These are phyloP conservation scores for Ramaria sp. DNA, from an alignment of 768 basidiomycete species.

Conservation along the genomic window DNA sequence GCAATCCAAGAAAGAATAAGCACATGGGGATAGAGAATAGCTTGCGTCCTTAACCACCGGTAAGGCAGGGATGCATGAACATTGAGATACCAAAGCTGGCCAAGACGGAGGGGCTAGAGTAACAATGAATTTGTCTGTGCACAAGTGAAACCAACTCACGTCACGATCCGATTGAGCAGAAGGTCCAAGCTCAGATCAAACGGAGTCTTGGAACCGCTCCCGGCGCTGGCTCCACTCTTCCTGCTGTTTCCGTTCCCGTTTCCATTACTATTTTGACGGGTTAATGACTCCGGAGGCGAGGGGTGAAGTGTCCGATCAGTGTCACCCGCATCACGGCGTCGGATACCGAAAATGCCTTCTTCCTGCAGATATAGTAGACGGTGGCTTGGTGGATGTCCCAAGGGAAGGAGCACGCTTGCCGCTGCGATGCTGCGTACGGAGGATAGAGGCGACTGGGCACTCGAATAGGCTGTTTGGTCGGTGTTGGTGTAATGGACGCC, in stretches of 20 bases:
- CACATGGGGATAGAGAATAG: slow-evolving; percentile 72
- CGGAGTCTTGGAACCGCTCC: slow-evolving; percentile 29
- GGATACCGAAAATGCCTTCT: slow-evolving; percentile 43
- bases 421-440: slow-evolving; percentile 72
- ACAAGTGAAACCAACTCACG: slow-evolving; percentile 22
- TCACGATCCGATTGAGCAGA: slow-evolving; percentile 31
- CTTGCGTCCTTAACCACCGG: slow-evolving; percentile 74
- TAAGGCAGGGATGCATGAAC: slow-evolving; percentile 77
- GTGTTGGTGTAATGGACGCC: not conserved
- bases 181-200: slow-evolving; percentile 39
- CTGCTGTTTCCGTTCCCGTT: slow-evolving; percentile 7
- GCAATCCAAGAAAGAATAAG: slow-evolving; percentile 83
- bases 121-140: not conserved
- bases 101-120: slow-evolving; percentile 71
- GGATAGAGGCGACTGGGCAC: slow-evolving; percentile 2
- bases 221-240: slow-evolving; percentile 17
- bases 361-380: slow-evolving; percentile 26
- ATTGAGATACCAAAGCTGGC: slow-evolving; percentile 84
- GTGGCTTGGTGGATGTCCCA: slow-evolving; percentile 19
- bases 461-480: slow-evolving; percentile 4
- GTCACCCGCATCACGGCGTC: slow-evolving; percentile 24
- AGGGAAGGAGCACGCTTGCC: slow-evolving; percentile 47
- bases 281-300: not conserved
- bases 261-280: not conserved
- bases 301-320: slow-evolving; percentile 5